Evolutionary conservation across 306 rosid genomes (phyloP).

Genomic region (Fagus crenata): DNA sequence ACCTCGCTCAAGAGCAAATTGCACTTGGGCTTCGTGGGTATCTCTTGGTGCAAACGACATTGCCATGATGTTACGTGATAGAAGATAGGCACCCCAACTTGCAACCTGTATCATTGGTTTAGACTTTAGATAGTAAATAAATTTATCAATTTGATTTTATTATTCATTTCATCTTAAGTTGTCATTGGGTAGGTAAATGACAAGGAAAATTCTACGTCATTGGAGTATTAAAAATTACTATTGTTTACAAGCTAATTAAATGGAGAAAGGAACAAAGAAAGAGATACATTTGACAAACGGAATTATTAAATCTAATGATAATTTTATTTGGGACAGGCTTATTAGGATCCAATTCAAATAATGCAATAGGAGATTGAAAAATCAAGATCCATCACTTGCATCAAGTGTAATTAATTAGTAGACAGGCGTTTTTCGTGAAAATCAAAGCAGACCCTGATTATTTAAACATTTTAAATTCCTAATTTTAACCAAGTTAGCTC

Average conservation of each 20-base stretch:
- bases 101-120: slow-evolving; percentile 53
- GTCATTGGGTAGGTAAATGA: background rate
- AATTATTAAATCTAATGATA: background rate
- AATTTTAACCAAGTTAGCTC: too few relatives aligned
- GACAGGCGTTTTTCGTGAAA: too few relatives aligned
- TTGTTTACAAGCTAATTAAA: too few relatives aligned
- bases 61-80: slow-evolving; percentile 55
- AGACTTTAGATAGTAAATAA: background rate
- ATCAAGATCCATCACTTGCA: too few relatives aligned
- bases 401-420: too few relatives aligned
- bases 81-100: slow-evolving; percentile 80
- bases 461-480: too few relatives aligned
- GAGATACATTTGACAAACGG: background rate
- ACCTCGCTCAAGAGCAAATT: slow-evolving; percentile 77
- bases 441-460: too few relatives aligned
- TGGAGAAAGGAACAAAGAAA: background rate
- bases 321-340: too few relatives aligned
- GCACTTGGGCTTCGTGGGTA: slow-evolving; percentile 80
- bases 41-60: slow-evolving; percentile 76
- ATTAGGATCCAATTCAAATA: background rate
- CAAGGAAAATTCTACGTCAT: too few relatives aligned
- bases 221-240: too few relatives aligned
- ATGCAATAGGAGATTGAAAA: background rate
- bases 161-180: too few relatives aligned
- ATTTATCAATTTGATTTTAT: slow-evolving; percentile 10